A percentile compares a stretch with the other conserved stretches of the same genome.
These are phyloP conservation scores for Pseudogymnoascus sp. DNA, from an alignment of 2,329 filamentous ascomycete genomes.

Conservation along the genomic window DNA sequence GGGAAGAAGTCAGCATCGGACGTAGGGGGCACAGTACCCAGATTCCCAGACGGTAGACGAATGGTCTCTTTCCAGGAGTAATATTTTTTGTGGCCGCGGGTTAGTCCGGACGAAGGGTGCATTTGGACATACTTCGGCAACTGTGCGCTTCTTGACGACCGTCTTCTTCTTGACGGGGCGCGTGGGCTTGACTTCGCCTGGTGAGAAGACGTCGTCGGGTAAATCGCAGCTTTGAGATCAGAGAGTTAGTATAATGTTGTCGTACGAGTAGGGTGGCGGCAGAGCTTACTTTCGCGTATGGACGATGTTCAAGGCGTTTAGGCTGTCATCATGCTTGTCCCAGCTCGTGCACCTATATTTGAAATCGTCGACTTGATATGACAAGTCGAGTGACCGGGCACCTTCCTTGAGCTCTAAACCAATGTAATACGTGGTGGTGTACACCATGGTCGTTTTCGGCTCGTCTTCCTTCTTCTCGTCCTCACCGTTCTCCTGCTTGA, in stretches of 20 bases:
- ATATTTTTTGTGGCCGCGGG: neutral
- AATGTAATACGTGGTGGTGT: slow-evolving; percentile 91
- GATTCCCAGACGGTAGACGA: slow-evolving; percentile 4
- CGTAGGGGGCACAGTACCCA: slow-evolving; percentile 2
- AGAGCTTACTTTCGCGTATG: slow-evolving; percentile 70
- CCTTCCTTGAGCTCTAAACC: slow-evolving; percentile 71
- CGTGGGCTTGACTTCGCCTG: slow-evolving; percentile 63
- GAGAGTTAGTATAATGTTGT: slow-evolving; percentile 18
- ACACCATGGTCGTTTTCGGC: slow-evolving; percentile 41
- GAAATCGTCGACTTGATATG: slow-evolving; percentile 77
- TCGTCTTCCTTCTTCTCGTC: slow-evolving; percentile 30
- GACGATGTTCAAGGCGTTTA: slow-evolving; percentile 66
- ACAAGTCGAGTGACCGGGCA: slow-evolving; percentile 65
- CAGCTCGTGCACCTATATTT: slow-evolving; percentile 72
- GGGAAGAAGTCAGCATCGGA: neutral
- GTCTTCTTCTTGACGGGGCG: slow-evolving; percentile 26
- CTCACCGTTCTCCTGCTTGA: slow-evolving; percentile 31
- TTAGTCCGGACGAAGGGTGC: slow-evolving; percentile 9
- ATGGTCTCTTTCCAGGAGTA: neutral
- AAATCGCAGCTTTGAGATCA: slow-evolving; percentile 62
- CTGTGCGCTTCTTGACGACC: slow-evolving; percentile 24
- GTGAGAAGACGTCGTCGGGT: slow-evolving; percentile 79
- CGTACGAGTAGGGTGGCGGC: neutral
- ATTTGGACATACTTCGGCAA: slow-evolving; percentile 25
- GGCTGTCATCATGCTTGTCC: slow-evolving; percentile 64